A percentile compares a stretch with the other conserved stretches of the same genome.
phyloP scores from a whole-genome alignment of 345 rosid genomes.

The Citrus medica region DNA sequence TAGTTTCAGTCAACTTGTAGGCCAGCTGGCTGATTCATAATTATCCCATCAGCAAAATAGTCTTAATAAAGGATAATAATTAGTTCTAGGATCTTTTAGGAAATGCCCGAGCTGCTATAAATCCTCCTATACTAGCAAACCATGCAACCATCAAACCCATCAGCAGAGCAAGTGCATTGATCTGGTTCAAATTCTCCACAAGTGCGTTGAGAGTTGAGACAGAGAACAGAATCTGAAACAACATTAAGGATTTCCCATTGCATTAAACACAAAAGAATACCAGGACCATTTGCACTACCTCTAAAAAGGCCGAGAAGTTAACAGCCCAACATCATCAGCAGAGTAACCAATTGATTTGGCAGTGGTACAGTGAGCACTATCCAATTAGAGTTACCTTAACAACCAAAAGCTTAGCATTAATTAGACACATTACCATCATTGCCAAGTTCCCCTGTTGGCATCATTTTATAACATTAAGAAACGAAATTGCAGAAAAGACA shows the following conservation, averaged over 20 bases:
- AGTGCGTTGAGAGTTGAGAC: background rate
- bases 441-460: background rate
- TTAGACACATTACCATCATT: background rate
- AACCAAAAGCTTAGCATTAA: background rate
- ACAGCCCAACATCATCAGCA: background rate
- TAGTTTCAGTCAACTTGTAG: background rate
- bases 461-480: background rate
- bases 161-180: background rate
- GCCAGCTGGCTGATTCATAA: background rate
- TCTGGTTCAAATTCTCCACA: background rate
- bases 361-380: background rate
- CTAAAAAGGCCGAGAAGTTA: background rate
- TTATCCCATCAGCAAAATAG: background rate
- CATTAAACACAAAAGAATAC: background rate
- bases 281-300: background rate
- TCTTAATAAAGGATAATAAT: background rate
- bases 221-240: background rate
- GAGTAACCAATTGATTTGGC: background rate
- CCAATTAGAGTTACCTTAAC: background rate
- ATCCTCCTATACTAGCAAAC: background rate
- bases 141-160: background rate
- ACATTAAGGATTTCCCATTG: background rate
- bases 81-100: background rate
- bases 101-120: background rate
- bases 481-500: too few species aligned